Percentiles rank a stretch among this genome's conserved stretches.
phyloP scores from a whole-genome alignment of 176 grass and related monocot species.

The Tillandsia fasciculata region DNA sequence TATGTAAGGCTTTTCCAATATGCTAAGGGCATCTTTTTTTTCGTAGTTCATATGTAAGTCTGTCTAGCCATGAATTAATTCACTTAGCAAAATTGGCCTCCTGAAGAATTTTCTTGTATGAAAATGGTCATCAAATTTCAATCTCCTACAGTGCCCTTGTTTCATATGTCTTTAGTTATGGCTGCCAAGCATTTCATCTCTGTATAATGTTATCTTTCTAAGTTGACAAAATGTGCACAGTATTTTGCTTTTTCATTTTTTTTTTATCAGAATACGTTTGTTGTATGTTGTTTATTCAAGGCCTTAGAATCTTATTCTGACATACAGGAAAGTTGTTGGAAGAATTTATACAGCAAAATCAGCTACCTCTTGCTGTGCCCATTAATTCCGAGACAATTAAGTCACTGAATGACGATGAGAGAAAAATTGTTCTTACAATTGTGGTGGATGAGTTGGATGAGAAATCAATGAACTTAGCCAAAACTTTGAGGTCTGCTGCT shows the following conservation, averaged over 20 bases:
- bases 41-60: not conserved
- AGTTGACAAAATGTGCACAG: not conserved
- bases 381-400: conserved; percentile 58
- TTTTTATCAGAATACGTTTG: not conserved
- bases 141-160: not conserved
- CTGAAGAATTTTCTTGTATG: not conserved
- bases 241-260: not conserved
- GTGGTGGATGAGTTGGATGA: conserved; percentile 59
- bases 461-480: conserved; percentile 41
- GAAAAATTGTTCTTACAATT: conserved; percentile 74
- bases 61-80: not conserved
- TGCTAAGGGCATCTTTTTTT: not conserved
- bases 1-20: too few relatives aligned
- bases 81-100: not conserved
- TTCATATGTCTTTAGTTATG: not conserved
- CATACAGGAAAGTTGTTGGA: conserved; percentile 60
- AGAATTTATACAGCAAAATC: conserved; percentile 78
- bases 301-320: conserved; percentile 5
- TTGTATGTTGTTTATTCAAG: conserved; percentile 8
- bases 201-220: too few relatives aligned
- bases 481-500: conserved; percentile 71
- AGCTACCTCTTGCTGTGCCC: conserved; percentile 66
- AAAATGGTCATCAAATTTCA: not conserved
- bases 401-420: conserved; percentile 58
- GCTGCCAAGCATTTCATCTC: not conserved